These are phyloP conservation scores for Solanum aculeatissimum DNA, from an alignment of 305 asterid genomes.

Conservation along the genomic window DNA sequence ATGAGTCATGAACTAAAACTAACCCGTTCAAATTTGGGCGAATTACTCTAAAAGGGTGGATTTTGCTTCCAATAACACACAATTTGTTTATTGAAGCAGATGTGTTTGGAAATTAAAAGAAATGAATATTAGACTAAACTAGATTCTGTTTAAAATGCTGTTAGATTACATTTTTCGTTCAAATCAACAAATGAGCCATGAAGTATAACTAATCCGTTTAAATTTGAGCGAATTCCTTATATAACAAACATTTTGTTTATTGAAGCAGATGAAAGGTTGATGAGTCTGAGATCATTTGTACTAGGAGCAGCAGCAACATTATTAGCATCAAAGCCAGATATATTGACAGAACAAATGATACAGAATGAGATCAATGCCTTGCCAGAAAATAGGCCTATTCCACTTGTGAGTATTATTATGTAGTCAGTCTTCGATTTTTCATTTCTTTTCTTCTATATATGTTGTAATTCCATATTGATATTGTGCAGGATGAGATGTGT, in stretches of 20 bases:
- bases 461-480: background rate
- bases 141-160: no score
- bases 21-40: background rate
- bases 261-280: background rate
- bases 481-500: background rate
- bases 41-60: no score
- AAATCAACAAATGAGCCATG: no score
- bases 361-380: background rate
- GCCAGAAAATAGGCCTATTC: background rate
- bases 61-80: background rate
- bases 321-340: background rate
- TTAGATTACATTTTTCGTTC: no score
- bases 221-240: no score
- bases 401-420: background rate
- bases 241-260: no score
- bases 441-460: no score
- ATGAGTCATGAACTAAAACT: background rate
- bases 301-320: background rate
- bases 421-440: no score
- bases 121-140: no score
- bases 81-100: background rate
- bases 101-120: no score
- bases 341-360: background rate
- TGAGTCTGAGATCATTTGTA: background rate
- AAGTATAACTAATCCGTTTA: no score